Evolutionary conservation across 257 asterid genomes (phyloP).

Genomic region (Capsicum pubescens): DNA sequence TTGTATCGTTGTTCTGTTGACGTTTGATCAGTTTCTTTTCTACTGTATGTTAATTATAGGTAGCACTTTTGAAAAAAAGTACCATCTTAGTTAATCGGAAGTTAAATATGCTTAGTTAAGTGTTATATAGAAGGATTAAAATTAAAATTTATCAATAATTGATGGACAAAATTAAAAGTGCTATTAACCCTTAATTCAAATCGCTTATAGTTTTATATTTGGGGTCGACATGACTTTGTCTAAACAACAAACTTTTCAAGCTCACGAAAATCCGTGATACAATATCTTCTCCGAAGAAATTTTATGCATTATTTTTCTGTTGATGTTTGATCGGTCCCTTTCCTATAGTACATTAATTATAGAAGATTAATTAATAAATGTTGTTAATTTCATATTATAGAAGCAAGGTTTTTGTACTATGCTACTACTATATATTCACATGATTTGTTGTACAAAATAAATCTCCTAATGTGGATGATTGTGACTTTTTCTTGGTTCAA

Average conservation of each 20-base stretch:
- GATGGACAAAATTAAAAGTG: neutral
- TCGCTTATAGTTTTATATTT: neutral
- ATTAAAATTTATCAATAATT: neutral
- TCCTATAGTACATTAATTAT: neutral
- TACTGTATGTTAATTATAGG: neutral
- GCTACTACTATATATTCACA: slow-evolving; percentile 13
- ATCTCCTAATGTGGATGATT: slow-evolving; percentile 9
- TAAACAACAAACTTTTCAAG: neutral
- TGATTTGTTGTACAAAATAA: neutral
- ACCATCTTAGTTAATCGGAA: neutral
- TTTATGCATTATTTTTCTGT: neutral
- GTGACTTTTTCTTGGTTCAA: slow-evolving; percentile 25
- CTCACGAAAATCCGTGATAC: no score
- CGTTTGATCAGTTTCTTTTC: neutral
- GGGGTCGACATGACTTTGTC: neutral
- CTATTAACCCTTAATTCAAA: neutral
- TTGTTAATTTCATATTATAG: neutral
- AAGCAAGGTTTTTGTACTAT: neutral
- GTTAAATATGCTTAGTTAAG: neutral
- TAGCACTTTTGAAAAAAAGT: neutral
- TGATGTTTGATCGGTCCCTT: neutral
- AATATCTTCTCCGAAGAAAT: no score
- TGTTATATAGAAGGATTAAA: neutral
- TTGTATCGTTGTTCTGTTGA: neutral
- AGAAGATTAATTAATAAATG: neutral